Evolutionary conservation across 2,329 filamentous ascomycete species (phyloP), one percentile per base, ranked within the genome.

Genomic region (Sclerotinia subarctica): DNA sequence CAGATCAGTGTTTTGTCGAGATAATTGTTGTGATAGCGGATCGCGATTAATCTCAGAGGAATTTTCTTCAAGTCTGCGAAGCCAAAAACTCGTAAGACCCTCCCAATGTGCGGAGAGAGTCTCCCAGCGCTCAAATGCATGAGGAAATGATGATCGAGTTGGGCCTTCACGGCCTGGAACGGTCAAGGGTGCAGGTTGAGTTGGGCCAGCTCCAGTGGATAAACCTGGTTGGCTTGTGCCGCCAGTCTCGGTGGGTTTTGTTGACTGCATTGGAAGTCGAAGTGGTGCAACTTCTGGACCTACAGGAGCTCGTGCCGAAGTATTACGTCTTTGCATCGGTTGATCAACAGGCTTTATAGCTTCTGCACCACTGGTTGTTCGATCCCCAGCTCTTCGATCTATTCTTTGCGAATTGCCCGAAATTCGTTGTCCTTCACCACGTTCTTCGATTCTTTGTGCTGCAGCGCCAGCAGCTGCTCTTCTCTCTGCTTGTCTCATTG

Each of bases 61-160:
- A 77, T 97, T 97, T 77, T 95, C 89, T 79, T 99, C 92, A 10
- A 99, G 83, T 73, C 93, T 89, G 58, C 93, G 90, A 72, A 99
- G 95, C 94, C 95, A 99, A 80, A 97, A 98, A 69, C 93, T 94
- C 0, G 95, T 98, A 69, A 99, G 84, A 5, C 95, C 95, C 78
- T 99, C 95, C 95, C 95, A 99, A 74, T 98, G 94, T 7, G 95
- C 96, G 0, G 95, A 99, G 3, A 99, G 81, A 0, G 92, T 94
- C 78, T 99, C 95, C 95, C 95, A 99, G 69, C 95, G 87, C 79
- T 99, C 94, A 76, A 99, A 99, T 0, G 95, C 95, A 79, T 98
- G 95, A 0, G 95, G 95, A 73, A 99, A 98, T 0, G 90, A 89
- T 58, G 90, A 92, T 68, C 88, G 83, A 64, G 85, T 71, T 58